A percentile compares a stretch with the other conserved stretches of the same genome.
Conservation (phyloP, 352 stramenopile genomes). For the Pythium coloratum region DNA sequence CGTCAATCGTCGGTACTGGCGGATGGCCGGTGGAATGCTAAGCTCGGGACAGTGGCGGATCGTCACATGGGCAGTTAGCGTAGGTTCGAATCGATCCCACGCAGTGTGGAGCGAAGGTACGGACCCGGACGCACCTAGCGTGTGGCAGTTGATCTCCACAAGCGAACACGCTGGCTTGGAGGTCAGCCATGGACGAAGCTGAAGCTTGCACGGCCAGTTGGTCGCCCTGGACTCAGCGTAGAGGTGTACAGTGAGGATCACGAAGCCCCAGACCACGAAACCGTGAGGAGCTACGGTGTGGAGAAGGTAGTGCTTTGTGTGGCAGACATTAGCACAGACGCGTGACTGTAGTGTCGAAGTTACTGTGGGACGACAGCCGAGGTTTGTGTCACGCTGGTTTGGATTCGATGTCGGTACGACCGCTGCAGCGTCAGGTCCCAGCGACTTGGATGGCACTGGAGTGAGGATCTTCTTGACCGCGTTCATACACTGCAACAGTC, state of each 20-base stretch:
- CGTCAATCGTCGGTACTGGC: not conserved
- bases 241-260: not conserved
- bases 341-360: too few relatives aligned
- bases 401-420: too few relatives aligned
- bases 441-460: too few relatives aligned
- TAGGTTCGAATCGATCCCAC: not conserved
- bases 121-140: not conserved
- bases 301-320: too few relatives aligned
- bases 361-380: too few relatives aligned
- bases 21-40: not conserved
- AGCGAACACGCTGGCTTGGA: slow-evolving; percentile 10
- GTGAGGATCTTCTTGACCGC: too few relatives aligned
- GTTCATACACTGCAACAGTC: too few relatives aligned
- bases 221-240: not conserved
- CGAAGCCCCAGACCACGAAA: slow-evolving; percentile 2
- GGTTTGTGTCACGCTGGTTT: too few relatives aligned
- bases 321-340: too few relatives aligned
- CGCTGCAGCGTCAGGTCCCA: too few relatives aligned
- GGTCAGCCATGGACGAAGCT: not conserved
- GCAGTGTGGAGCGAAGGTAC: not conserved
- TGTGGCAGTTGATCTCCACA: slow-evolving; percentile 12
- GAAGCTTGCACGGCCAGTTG: not conserved
- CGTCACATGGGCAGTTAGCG: not conserved
- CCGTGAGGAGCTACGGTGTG: not conserved
- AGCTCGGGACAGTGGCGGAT: slow-evolving; percentile 17